phyloP scores from a whole-genome alignment of 805 yeast genomes.

The Monosporozyma unispora region DNA sequence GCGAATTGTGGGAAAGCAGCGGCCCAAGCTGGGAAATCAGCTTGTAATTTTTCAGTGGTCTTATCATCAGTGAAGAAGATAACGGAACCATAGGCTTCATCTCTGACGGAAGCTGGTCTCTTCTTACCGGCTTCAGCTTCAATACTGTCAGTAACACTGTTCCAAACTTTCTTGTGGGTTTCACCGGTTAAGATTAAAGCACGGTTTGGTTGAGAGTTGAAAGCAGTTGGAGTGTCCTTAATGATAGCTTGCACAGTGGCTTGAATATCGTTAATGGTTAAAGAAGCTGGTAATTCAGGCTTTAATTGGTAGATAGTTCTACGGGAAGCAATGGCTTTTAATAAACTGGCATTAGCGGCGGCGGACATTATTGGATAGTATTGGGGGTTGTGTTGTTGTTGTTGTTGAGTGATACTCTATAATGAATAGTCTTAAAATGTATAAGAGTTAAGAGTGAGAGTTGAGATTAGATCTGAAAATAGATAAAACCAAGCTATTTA shows the following conservation, averaged over 20 bases:
- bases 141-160: constrained; percentile 31
- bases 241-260: constrained; percentile 35
- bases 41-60: constrained; percentile 34
- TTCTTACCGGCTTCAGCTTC: constrained; percentile 33
- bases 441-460: neutral
- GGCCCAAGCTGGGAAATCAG: constrained; percentile 36
- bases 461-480: neutral
- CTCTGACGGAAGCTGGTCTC: constrained; percentile 36
- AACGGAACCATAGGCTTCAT: constrained; percentile 42
- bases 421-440: no score
- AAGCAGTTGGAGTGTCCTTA: constrained; percentile 43
- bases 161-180: constrained; percentile 40
- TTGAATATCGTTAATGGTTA: constrained; percentile 35
- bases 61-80: constrained; percentile 40
- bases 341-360: constrained; percentile 3
- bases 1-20: constrained; percentile 41
- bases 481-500: neutral
- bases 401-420: neutral
- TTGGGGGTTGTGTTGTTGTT: neutral
- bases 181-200: constrained; percentile 41
- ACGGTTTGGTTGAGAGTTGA: constrained; percentile 43
- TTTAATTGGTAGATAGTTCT: constrained; percentile 41
- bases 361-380: constrained; percentile 9
- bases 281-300: constrained; percentile 36
- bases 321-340: constrained; percentile 30